Base-by-base conservation (phyloP, 2,329 filamentous ascomycete genomes). In the Sphaceloma murrayae region DNA sequence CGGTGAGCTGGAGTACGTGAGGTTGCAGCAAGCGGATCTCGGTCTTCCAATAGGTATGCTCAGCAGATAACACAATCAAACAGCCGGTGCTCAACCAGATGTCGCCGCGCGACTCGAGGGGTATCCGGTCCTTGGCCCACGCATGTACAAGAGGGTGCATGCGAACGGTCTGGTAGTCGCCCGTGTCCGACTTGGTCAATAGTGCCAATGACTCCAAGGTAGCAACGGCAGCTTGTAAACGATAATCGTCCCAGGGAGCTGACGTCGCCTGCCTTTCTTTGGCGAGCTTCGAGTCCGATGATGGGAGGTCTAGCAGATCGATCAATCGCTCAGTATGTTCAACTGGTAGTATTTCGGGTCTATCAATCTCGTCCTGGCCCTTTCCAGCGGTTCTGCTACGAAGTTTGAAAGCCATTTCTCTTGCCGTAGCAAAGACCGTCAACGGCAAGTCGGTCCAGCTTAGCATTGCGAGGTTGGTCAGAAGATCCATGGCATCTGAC, bases 351-450 rank as follows among this genome's bases (percentile, higher is more conserved):
- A 17, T 10, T 34, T 18, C 16, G 17, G n/a, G 31, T 16, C 14
- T 13, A 18, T 19, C n/a, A 13, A 14, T 6, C 2, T 6, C 9
- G 18, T 34, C 16, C 8, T 11, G 14, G 31, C n/a, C n/a, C n/a
- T n/a, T 34, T 6, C 13, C 7, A 13, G 4, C 14, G 14, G 31
- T 4, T 34, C 8, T 30, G 17, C 4, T 39, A 22, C 4, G 18
- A 10, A 29, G 30, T 36, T 5, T 21, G 27, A 6, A 9, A 2
- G 32, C 19, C 2, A 22, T 13, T 6, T 19, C 44, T 27, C 43
- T 6, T 27, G 54, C n/a, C n/a, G n/a, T n/a, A n/a, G n/a, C n/a
- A n/a, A 53, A 3, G 47, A 26, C 19, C 52, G 29, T 10, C 63
- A 47, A n/a, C 11, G 31, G 31, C 4, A 34, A 9, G 18, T 18